Base-by-base conservation (phyloP, 2,329 filamentous ascomycete species). In the Aspergillus floridensis region DNA sequence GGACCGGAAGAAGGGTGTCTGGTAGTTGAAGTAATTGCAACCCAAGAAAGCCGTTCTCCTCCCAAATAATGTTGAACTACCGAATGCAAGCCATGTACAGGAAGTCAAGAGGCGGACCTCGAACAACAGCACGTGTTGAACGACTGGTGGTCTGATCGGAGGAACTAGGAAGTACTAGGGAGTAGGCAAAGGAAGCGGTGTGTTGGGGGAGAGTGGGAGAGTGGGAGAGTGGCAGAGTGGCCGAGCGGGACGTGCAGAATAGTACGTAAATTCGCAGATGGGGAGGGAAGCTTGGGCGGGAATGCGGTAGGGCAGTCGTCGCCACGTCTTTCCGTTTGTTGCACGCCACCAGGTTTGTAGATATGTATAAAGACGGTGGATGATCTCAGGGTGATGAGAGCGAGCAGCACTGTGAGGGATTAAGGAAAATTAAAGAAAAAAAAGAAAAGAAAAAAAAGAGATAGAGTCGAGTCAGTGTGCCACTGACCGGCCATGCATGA, bases 61-160 rank as follows among this genome's bases (percentile, higher is more conserved):
- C 58, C 51, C 63, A 56, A 53, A 35, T 29, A 53, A 35, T 29
- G 26, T 29, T 54, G 29, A 52, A 57, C 47, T 56, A 57, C 19
- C 29, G 47, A 50, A 49, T 50, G 44, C 54, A 58, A 61, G 57
- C 62, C 62, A 61, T 65, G 58, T 53, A 62, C 41, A 59, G 58
- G 26, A 50, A 49, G 49, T n/a, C 59, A 46, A 54, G 35, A 51
- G 54, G 38, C 38, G 50, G 57, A 41, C 49, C 54, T 62, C 32
- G 53, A 57, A 53, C 48, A 44, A 19, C n/a, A 48, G 56, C 48
- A 62, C 55, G 59, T 60, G 58, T 59, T 61, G 44, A 48, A 41
- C 29, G 51, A 60, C 57, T 53, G 51, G 62, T 64, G 62, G 62
- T 57, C 60, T 61, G 59, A 65, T 59, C 62, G 56, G 47, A 48